These are phyloP conservation scores for Clonostachys chloroleuca DNA, from an alignment of 2,329 filamentous ascomycete genomes.

Conservation along the genomic window DNA sequence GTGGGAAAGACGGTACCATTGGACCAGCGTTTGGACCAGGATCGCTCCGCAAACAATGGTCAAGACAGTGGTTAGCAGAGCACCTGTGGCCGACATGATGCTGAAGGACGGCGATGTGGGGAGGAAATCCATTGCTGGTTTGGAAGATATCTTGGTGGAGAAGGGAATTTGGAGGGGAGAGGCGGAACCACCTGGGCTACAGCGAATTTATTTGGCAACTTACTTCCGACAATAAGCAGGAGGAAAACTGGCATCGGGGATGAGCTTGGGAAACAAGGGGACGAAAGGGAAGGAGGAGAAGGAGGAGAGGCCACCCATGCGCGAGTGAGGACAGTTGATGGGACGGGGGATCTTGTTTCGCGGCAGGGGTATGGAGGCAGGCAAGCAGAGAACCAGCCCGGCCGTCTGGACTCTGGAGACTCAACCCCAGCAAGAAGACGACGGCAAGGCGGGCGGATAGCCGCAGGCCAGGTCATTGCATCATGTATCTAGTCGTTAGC, in stretches of 20 bases:
- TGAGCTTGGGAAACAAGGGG: too few species aligned
- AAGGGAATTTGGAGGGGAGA: neutral
- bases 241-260: too few species aligned
- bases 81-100: neutral
- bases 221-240: too few species aligned
- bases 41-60: slow-evolving; percentile 6
- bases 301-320: too few species aligned
- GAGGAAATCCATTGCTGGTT: neutral
- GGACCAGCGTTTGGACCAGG: slow-evolving; percentile 6
- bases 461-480: too few species aligned
- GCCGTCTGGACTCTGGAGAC: neutral
- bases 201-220: too few species aligned
- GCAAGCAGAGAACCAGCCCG: neutral
- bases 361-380: too few species aligned
- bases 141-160: neutral
- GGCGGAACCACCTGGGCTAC: too few species aligned
- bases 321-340: too few species aligned
- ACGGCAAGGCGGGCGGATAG: neutral
- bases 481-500: too few species aligned
- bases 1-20: slow-evolving; percentile 24
- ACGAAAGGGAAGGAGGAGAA: too few species aligned
- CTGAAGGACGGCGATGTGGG: neutral
- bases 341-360: too few species aligned
- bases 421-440: neutral
- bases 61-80: slow-evolving; percentile 1